Evolutionary conservation across 2,329 filamentous ascomycete genomes (phyloP), one percentile per base, ranked within the genome.

Genomic region (Biscogniauxia sp.): DNA sequence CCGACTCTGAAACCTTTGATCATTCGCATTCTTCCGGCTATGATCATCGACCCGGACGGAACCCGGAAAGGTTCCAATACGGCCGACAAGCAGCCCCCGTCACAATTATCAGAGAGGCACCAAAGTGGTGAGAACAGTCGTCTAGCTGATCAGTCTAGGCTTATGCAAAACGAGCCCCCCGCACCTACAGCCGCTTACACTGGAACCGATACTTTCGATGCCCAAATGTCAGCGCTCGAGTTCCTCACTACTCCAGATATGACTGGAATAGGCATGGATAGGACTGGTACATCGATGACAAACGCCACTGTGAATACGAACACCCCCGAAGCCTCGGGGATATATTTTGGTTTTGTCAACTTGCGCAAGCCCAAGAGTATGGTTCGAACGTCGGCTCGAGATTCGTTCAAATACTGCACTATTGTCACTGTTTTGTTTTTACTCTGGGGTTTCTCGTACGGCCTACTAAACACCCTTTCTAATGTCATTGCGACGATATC

Each of bases 401-500:
- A 93, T 64, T 90, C 88, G 0, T 77, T 90, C 66, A 89, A 87
- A 64, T 91, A 92, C 64, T 88, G 90, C 69, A 82, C 84, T 17
- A 80, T 92, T 64, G 92, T 96, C 20, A 91, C 90, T 1, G 83
- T 93, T 6, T 79, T 97, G 0, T 96, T 97, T 76, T 87, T 96
- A 65, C 79, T 97, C 2, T 96, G 92, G 93, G 93, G 93, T 0
- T 89, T 97, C 60, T 93, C 92, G 0, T 97, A 97, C 68, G 93
- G 93, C 0, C 82, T 97, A 1, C 80, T 97, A 5, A 92, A 95
- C 69, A 89, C 88, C 0, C 82, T 97, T 26, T 96, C 96, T 72
- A 83, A 82, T 20, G 86, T 86, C 23, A 88, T 92, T 56, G 85
- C 88, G 41, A 71, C 75, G 13, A 83, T 92, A 5, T 83, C 88